phyloP scores from a whole-genome alignment of 202 grass and related monocot genomes.

The Setaria viridis region DNA sequence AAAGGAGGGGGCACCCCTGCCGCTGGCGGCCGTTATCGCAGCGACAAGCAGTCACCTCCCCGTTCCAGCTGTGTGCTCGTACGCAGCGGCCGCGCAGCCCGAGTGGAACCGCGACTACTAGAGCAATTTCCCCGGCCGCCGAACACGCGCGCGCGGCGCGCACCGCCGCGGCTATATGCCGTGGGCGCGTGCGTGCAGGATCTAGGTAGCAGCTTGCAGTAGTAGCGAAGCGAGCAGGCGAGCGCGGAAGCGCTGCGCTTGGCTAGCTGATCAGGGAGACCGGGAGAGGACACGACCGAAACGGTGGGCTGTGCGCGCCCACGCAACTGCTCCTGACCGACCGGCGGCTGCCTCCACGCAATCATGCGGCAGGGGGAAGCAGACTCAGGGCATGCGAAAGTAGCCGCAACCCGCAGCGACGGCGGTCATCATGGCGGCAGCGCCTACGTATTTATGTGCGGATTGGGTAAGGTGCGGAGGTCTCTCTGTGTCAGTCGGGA shows the following conservation, averaged over 20 bases:
- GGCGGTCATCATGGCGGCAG: background rate
- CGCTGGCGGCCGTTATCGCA: background rate
- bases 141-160: no score
- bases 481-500: no score
- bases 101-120: background rate
- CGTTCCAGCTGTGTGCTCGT: background rate
- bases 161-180: no score
- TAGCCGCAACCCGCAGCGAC: background rate
- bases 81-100: background rate
- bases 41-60: background rate
- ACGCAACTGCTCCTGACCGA: conserved; percentile 1
- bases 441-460: background rate
- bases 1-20: background rate
- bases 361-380: background rate
- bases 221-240: no score
- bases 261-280: no score
- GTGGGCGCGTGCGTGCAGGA: no score
- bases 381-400: background rate
- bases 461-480: background rate
- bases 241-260: no score
- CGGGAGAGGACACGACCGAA: no score
- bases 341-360: background rate
- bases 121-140: background rate
- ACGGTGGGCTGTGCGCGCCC: no score
- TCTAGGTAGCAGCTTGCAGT: no score